These are phyloP conservation scores for Punica granatum DNA, from an alignment of 345 rosid species.

Conservation along the genomic window DNA sequence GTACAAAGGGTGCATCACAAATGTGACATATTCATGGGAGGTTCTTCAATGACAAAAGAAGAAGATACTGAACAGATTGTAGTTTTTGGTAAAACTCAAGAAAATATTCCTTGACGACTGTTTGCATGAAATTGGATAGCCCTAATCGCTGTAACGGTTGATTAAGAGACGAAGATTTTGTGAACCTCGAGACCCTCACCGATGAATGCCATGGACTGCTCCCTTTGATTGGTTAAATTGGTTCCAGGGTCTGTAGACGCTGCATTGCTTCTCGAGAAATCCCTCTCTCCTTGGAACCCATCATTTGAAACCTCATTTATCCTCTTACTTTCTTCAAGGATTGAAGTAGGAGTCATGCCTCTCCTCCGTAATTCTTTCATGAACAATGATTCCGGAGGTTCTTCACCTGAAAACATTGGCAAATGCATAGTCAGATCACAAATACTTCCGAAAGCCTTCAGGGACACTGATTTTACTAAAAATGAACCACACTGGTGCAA, in stretches of 20 bases:
- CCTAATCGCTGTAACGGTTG: background rate
- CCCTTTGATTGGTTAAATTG: slow-evolving; percentile 70
- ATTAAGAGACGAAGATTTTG: slow-evolving; percentile 1
- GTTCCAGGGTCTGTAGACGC: slow-evolving; percentile 52
- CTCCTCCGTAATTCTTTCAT: slow-evolving; percentile 90
- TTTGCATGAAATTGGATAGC: background rate
- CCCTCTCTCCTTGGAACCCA: slow-evolving; percentile 48
- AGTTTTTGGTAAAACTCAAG: background rate
- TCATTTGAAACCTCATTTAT: slow-evolving; percentile 38
- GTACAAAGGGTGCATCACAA: background rate
- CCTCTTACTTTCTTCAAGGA: slow-evolving; percentile 57
- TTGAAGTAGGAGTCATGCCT: slow-evolving; percentile 85
- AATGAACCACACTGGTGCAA: too few relatives aligned
- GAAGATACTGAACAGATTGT: background rate
- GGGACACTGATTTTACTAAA: background rate
- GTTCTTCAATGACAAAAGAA: background rate
- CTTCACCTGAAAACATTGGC: slow-evolving; percentile 51
- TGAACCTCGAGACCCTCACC: slow-evolving; percentile 98
- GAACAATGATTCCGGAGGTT: slow-evolving; percentile 86
- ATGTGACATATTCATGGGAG: background rate
- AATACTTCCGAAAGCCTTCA: too few relatives aligned
- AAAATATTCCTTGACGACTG: background rate
- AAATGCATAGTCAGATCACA: background rate
- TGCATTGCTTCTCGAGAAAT: slow-evolving; percentile 49
- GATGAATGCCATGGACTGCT: slow-evolving; percentile 72